Base-by-base conservation (phyloP, 2,329 filamentous ascomycete genomes). In the Venturia pyrina region DNA sequence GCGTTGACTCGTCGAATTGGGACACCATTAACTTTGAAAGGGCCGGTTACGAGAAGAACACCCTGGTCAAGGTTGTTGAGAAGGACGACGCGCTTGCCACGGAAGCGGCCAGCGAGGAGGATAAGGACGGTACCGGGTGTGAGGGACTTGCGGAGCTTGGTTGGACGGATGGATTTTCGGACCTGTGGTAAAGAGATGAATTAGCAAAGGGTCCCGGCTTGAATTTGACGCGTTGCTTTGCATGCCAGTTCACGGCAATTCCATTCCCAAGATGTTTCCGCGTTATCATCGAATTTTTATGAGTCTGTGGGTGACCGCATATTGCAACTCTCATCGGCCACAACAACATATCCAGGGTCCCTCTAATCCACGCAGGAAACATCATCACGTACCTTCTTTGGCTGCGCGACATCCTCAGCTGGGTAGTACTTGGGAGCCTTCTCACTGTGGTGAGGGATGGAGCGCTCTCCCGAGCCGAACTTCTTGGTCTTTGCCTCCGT, bases 21-120 rank as follows among this genome's bases (percentile, higher is more conserved):
- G 72, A 99, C 95, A 82, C 95, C 95, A 85, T 99, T 99, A 85
- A 99, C 89, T 89, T 98, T 99, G 90, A 98, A 99, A 79, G 95
- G 95, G 76, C 95, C 95, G 79, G 95, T 99, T 77, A 99, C 92
- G 80, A 99, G 66, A 81, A 99, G 92, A 73, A 97, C 91, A 84
- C 95, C 95, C 85, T 97, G 91, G 78, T 91, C 86, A 78, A 99
- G 93, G 82, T 89, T 87, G 89, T 98, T 98, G 81, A 99, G 90
- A 83, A 98, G 92, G 78, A 99, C 86, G 77, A 99, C 95, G 80
- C 95, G 95, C 92, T 99, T 99, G 87, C 95, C 95, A 77, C 95
- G 93, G 91, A 98, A 99, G 78, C 95, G 95, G 78, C 95, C 95
- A 81, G 95, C 95, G 79, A 99, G 92, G 80, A 99, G 91, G 83